Percentiles rank a stretch among this genome's conserved stretches.
Evolutionary conservation across 768 basidiomycete genomes (phyloP).

Genomic region (Russula earlei): DNA sequence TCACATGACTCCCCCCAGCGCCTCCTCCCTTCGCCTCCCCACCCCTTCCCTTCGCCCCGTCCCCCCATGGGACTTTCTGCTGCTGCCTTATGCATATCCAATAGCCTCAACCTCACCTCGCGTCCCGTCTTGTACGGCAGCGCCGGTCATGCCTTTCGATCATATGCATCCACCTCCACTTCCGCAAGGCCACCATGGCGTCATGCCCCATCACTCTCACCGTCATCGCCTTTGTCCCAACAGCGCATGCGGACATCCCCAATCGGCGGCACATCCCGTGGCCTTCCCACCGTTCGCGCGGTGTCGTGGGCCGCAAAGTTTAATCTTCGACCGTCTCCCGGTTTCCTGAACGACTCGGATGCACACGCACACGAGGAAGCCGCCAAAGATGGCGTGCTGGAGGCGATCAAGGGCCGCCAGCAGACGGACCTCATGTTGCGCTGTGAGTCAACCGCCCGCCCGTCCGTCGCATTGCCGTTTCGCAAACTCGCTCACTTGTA

Average conservation of each 20-base stretch:
- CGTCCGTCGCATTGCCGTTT: conserved; percentile 16
- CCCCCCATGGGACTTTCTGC: conserved; percentile 21
- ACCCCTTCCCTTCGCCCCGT: background rate
- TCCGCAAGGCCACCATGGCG: conserved; percentile 5
- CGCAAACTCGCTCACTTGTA: conserved; percentile 20
- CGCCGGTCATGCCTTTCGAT: conserved; percentile 5
- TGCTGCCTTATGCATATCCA: conserved; percentile 21
- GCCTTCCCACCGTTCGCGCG: background rate
- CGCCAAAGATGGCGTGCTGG: conserved; percentile 63
- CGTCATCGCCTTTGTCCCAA: background rate
- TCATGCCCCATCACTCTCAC: conserved; percentile 1
- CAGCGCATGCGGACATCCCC: conserved; percentile 5
- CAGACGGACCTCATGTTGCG: conserved; percentile 86
- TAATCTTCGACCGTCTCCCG: conserved; percentile 16
- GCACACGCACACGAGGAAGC: conserved; percentile 55
- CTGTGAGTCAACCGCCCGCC: conserved; percentile 52
- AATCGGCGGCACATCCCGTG: background rate
- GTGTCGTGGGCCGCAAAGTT: conserved; percentile 28
- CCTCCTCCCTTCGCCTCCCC: background rate
- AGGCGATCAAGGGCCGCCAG: conserved; percentile 79
- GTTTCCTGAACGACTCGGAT: conserved; percentile 21
- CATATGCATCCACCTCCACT: background rate
- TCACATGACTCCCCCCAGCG: conserved; percentile 10
- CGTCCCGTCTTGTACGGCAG: conserved; percentile 1
- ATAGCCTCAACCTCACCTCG: conserved; percentile 26